A percentile compares a stretch with the other conserved stretches of the same genome.
Conservation (phyloP, 2,329 filamentous ascomycete species). For the Diaporthe ampelina region DNA sequence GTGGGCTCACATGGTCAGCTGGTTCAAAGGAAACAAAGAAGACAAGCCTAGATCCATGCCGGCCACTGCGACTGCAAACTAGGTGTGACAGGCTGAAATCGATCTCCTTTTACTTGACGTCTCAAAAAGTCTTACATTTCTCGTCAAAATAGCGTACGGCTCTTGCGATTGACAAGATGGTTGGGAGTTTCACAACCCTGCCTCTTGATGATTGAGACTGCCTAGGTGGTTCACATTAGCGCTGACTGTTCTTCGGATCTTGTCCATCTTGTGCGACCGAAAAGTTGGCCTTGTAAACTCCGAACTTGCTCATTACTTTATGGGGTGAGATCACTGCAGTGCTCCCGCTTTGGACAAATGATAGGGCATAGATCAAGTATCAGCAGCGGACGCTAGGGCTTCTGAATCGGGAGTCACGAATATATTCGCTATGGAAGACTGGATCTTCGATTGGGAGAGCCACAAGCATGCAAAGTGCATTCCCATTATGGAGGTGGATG, state of each 20-base stretch:
- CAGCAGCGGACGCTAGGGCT: not conserved
- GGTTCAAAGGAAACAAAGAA: not conserved
- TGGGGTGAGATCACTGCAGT: no score
- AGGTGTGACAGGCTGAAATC: rapidly evolving
- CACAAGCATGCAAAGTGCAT: not conserved
- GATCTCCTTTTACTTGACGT: not conserved
- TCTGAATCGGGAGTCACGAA: not conserved
- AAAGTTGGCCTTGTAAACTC: not conserved
- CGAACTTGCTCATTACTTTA: not conserved
- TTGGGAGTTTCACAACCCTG: not conserved
- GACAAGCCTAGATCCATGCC: not conserved
- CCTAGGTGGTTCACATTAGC: no score
- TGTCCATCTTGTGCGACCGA: not conserved
- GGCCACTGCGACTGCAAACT: not conserved
- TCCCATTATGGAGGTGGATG: no score
- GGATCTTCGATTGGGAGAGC: not conserved
- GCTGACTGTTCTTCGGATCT: not conserved
- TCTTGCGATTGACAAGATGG: no score
- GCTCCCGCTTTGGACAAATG: not conserved
- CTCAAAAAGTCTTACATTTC: not conserved
- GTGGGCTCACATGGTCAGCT: not conserved
- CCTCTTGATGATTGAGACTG: no score
- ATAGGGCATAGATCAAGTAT: not conserved
- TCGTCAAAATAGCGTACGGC: no score
- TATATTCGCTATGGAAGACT: no score